phyloP scores from a whole-genome alignment of 2,329 filamentous ascomycete species.

The Apiospora rasikravindrae region DNA sequence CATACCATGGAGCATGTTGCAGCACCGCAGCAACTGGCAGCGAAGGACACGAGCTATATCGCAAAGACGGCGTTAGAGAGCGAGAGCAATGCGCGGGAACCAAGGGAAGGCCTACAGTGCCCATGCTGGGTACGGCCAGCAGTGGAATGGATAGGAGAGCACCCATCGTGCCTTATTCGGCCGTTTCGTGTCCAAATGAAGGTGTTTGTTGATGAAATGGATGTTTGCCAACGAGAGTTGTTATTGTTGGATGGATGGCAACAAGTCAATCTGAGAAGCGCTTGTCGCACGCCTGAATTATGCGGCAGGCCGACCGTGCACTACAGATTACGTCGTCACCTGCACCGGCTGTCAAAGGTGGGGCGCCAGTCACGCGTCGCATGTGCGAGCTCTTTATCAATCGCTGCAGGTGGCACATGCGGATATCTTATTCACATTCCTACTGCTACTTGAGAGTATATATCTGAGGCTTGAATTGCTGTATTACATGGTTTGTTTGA shows the following conservation, averaged over 20 bases:
- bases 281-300: constrained; percentile 5
- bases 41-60: constrained; percentile 74
- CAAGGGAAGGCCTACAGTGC: constrained; percentile 69
- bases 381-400: not conserved
- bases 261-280: not conserved
- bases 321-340: not conserved
- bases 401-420: not conserved
- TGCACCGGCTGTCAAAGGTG: constrained; percentile 7
- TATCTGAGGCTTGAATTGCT: no score
- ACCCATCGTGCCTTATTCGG: constrained; percentile 68
- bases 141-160: constrained; percentile 89
- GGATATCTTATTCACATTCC: not conserved
- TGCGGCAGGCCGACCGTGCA: not conserved
- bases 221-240: not conserved
- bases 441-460: not conserved
- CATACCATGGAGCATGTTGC: constrained; percentile 96
- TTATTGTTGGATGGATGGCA: constrained; percentile 1
- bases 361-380: not conserved
- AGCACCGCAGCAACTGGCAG: constrained; percentile 92
- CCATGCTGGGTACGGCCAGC: constrained; percentile 82
- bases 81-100: not conserved
- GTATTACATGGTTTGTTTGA: not conserved
- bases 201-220: constrained; percentile 13
- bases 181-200: not conserved
- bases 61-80: constrained; percentile 4